Evolutionary conservation across 2,329 filamentous ascomycete genomes (phyloP).

Genomic region (Sporothrix mexicana): DNA sequence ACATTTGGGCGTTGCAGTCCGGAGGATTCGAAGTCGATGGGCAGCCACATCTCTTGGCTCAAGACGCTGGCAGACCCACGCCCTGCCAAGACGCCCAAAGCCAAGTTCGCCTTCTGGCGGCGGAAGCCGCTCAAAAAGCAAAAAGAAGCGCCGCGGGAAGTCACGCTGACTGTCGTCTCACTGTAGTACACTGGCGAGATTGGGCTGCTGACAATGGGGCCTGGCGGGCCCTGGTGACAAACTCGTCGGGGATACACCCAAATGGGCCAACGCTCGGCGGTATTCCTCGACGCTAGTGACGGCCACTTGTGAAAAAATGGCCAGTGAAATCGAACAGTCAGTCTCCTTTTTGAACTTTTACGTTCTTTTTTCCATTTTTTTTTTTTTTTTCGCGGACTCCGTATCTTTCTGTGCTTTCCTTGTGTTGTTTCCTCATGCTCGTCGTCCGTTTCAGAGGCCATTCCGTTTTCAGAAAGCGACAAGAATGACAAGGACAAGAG

Average conservation of each 20-base stretch:
- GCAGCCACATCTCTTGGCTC: conserved; percentile 1
- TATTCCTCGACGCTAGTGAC: conserved; percentile 37
- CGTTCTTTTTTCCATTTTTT: background rate
- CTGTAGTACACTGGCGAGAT: too few relatives aligned
- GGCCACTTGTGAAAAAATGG: background rate
- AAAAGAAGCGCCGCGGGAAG: conserved; percentile 19
- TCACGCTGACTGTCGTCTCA: background rate
- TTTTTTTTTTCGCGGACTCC: background rate
- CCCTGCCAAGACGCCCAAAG: conserved; percentile 6
- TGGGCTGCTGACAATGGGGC: background rate
- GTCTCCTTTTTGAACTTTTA: too few relatives aligned
- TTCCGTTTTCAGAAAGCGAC: background rate
- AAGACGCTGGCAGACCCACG: background rate
- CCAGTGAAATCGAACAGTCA: too few relatives aligned
- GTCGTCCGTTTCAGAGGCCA: too few relatives aligned
- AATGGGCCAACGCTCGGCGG: conserved; percentile 43
- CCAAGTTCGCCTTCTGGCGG: background rate
- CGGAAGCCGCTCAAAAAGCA: background rate
- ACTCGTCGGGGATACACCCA: conserved; percentile 37
- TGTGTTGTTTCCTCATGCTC: too few relatives aligned
- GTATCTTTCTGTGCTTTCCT: background rate
- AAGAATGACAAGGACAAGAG: background rate
- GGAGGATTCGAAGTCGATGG: background rate
- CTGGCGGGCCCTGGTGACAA: background rate
- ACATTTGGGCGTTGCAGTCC: too few relatives aligned